Base-by-base conservation (phyloP, 768 basidiomycete species). In the Collybia sordida region DNA sequence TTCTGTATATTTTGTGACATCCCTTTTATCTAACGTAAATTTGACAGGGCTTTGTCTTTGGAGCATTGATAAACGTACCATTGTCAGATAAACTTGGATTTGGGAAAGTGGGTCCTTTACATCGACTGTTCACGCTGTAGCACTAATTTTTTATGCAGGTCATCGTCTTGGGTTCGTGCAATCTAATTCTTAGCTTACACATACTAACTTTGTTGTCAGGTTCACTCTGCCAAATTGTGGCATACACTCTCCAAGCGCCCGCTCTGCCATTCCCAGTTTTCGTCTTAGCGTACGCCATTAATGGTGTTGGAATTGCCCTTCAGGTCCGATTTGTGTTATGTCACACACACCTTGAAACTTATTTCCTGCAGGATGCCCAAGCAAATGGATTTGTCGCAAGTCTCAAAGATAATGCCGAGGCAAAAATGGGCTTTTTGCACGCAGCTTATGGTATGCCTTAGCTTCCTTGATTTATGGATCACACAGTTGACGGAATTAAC, bases 381-480 rank as follows among this genome's bases (percentile, higher is more conserved):
- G 78, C 86, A 1, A 86, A 86, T 58, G 85, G 82, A 6, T 89
- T 78, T 52, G 80, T 90, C 11, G 86, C 83, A 3, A 74, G 70
- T 38, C 65, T 88, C 6, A 75, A 75, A 52, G 66, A 75, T n/a
- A 76, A 82, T 39, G 62, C 81, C 0, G 76, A 82, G 50, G 61
- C 68, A 0, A 89, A 88, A 61, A 88, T 91, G 83, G 81, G 87
- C 4, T 41, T 90, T 15, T 59, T 88, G 14, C 83, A 86, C 55
- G 83, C 83, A 6, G 72, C 77, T 2, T 89, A 88, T 57, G 86
- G 86, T 74, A 49, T 15, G 57, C 43, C 34, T 27, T 5, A 21
- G n/a, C 28, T 15, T 8, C 19, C 21, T 27, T 0, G 23, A 1
- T 3, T 8, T 11, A 17, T 23, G 11, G 4, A 9, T 3, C 24